Conservation (phyloP, 495 filamentous ascomycete species). For the Rhypophila decipiens region DNA sequence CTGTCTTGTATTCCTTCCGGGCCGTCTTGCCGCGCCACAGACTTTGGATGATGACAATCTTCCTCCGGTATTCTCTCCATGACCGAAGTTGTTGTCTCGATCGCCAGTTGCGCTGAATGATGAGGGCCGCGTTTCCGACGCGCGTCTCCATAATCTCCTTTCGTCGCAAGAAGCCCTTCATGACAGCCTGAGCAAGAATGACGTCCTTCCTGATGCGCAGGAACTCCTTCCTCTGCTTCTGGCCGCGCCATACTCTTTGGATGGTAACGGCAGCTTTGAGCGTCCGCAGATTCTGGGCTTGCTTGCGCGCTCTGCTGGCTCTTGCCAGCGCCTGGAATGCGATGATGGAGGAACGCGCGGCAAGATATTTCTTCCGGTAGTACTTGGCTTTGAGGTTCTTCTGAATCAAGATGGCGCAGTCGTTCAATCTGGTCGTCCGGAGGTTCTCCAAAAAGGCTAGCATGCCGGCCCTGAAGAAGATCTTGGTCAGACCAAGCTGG, state of each 20-base stretch:
- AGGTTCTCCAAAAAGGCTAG: constrained; percentile 95
- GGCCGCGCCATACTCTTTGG: constrained; percentile 88
- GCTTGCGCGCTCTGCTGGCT: constrained; percentile 67
- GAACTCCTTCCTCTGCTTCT: constrained; percentile 76
- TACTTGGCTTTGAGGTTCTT: constrained; percentile 97
- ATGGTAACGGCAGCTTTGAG: constrained; percentile 88
- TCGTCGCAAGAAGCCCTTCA: constrained; percentile 84
- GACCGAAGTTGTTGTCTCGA: constrained; percentile 67
- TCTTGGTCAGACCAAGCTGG: constrained; percentile 93
- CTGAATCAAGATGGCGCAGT: constrained; percentile 96
- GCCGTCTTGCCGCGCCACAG: constrained; percentile 85
- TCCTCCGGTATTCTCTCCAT: constrained; percentile 83
- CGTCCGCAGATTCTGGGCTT: constrained; percentile 72
- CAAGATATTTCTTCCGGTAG: constrained; percentile 86
- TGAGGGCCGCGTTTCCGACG: constrained; percentile 82
- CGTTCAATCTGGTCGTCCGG: constrained; percentile 80
- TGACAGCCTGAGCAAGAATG: constrained; percentile 77
- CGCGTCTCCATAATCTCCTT: constrained; percentile 88
- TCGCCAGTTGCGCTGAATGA: constrained; percentile 88
- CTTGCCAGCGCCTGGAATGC: constrained; percentile 68
- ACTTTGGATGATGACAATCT: constrained; percentile 86
- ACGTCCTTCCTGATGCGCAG: constrained; percentile 70
- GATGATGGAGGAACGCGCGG: constrained; percentile 75
- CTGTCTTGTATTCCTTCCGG: constrained; percentile 73
- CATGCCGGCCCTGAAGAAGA: constrained; percentile 99